Evolutionary conservation across 805 yeast genomes (phyloP).

Genomic region (Nakazawaea ishiwadae): DNA sequence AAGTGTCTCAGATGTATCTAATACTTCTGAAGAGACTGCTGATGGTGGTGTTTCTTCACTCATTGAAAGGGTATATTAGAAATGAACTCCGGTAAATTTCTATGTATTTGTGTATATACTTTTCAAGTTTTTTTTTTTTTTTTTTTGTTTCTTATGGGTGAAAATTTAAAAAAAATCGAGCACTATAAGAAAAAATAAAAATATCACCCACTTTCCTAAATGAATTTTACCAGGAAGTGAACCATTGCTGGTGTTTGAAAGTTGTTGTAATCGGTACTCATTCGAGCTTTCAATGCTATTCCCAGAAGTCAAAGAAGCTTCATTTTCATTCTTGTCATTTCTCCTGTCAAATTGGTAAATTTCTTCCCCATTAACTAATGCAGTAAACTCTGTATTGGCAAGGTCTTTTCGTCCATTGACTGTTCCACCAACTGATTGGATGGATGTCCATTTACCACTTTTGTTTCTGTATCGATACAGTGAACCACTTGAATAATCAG

Average conservation of each 20-base stretch:
- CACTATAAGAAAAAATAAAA: too few relatives aligned
- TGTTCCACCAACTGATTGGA: constrained; percentile 50
- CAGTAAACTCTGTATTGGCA: constrained; percentile 39
- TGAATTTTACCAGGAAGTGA: too few relatives aligned
- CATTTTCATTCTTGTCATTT: neutral
- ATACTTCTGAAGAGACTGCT: neutral
- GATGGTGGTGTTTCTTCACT: neutral
- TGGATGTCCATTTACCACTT: constrained; percentile 57
- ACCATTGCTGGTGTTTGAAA: too few relatives aligned
- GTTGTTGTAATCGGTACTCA: too few relatives aligned
- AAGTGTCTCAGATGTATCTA: neutral
- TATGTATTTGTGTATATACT: too few relatives aligned
- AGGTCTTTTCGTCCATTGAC: constrained; percentile 53
- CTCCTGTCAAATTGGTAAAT: neutral
- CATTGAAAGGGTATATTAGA: neutral
- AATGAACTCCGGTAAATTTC: too few relatives aligned
- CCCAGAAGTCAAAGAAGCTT: too few relatives aligned
- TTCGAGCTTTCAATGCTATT: too few relatives aligned
- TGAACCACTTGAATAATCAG: constrained; percentile 65
- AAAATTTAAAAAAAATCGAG: too few relatives aligned
- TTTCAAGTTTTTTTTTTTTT: too few relatives aligned
- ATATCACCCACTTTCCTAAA: too few relatives aligned
- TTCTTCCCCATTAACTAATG: constrained; percentile 28
- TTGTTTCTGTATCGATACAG: constrained; percentile 51
- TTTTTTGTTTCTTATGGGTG: too few relatives aligned